Evolutionary conservation across 345 rosid species (phyloP).

Genomic region (Citrus cavaleriei): DNA sequence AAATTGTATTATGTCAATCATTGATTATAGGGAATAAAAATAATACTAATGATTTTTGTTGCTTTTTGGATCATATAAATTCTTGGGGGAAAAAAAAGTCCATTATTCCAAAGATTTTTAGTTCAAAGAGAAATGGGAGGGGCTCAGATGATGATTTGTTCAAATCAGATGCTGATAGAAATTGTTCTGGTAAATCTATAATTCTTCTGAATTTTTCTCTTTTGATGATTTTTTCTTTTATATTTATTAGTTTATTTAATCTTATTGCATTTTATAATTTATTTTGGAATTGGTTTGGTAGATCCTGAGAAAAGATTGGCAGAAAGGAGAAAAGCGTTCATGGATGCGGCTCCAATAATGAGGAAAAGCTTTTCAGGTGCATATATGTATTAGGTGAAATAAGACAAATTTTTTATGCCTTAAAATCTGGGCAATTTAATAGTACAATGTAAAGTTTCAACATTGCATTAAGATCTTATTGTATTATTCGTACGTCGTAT

Average conservation of each 20-base stretch:
- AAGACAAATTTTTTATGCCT: not conserved
- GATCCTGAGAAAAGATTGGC: conserved; percentile 43
- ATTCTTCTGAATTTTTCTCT: too few relatives aligned
- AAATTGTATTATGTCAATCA: not conserved
- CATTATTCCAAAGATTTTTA: conserved; percentile 67
- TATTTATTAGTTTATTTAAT: not conserved
- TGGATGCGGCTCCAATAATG: conserved; percentile 44
- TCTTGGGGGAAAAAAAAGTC: conserved; percentile 28
- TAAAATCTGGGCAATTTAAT: not conserved
- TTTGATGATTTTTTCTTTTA: not conserved
- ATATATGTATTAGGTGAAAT: not conserved
- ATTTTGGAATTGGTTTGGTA: conserved; percentile 24
- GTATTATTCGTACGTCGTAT: conserved; percentile 8
- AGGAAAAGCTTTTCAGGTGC: conserved; percentile 75
- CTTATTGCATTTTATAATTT: not conserved
- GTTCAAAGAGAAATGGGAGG: conserved; percentile 47
- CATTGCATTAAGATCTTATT: not conserved
- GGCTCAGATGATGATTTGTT: conserved; percentile 26
- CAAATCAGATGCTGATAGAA: conserved; percentile 26
- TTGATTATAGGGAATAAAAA: not conserved
- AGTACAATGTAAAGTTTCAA: too few relatives aligned
- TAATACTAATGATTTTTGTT: not conserved
- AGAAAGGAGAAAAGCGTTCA: conserved; percentile 36
- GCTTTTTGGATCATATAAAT: not conserved
- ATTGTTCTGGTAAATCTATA: conserved; percentile 25